phyloP scores from a whole-genome alignment of 805 yeast species.

The Zygosaccharomyces kombuchaensis region DNA sequence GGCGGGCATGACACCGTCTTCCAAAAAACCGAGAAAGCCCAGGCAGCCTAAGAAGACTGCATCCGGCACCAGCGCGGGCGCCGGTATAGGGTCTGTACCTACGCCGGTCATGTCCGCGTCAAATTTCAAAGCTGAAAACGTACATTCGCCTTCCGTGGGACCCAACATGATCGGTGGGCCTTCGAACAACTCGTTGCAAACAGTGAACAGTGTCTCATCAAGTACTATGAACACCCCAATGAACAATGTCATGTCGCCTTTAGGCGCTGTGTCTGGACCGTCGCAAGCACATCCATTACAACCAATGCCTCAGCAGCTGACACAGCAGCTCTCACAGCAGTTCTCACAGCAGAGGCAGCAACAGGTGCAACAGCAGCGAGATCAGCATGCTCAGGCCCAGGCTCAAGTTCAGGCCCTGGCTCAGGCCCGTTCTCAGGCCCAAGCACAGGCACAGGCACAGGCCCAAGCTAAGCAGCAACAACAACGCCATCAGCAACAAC shows the following conservation, averaged over 20 bases:
- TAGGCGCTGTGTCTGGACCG: slow-evolving; percentile 7
- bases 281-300: slow-evolving; percentile 6
- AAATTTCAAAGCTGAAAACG: slow-evolving; percentile 1
- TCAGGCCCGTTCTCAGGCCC: slow-evolving; percentile 5
- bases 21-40: slow-evolving; percentile 31
- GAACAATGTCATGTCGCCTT: slow-evolving; percentile 22
- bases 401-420: slow-evolving; percentile 7
- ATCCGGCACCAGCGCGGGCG: slow-evolving; percentile 1
- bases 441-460: slow-evolving; percentile 6
- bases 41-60: slow-evolving; percentile 22
- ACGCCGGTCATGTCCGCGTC: slow-evolving; percentile 1
- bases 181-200: slow-evolving; percentile 18
- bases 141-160: neutral
- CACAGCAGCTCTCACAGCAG: slow-evolving; percentile 6
- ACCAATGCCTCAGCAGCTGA: slow-evolving; percentile 3
- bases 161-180: neutral
- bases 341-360: slow-evolving; percentile 6
- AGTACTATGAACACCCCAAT: slow-evolving; percentile 24
- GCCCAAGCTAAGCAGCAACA: slow-evolving; percentile 6
- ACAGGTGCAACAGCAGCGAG: slow-evolving; percentile 9
- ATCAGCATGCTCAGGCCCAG: slow-evolving; percentile 5
- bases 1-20: slow-evolving; percentile 12
- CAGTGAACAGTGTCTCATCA: slow-evolving; percentile 21
- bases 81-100: neutral
- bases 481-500: slow-evolving; percentile 8